Evolutionary conservation across 2,329 filamentous ascomycete genomes (phyloP), one percentile per base, ranked within the genome.

Genomic region (Metarhizium album): DNA sequence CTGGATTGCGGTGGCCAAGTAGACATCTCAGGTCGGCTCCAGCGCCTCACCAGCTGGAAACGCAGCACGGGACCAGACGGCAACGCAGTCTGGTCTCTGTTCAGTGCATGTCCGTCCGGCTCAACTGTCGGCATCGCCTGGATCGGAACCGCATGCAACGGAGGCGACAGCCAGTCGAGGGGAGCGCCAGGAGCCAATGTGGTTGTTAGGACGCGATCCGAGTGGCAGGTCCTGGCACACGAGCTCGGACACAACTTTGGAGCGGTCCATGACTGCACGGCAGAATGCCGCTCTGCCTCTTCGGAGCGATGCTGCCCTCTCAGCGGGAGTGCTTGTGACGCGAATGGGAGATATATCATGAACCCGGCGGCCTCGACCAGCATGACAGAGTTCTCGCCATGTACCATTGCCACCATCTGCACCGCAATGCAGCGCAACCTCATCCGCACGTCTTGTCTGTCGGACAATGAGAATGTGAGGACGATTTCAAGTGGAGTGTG

Each of bases 151-250:
- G 76, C 88, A 33, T 95, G 89, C 64, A 71, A 76, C 42, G 4
- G 71, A 74, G 51, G 69, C 72, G 73, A 29, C n/a, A 33, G 42
- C 50, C 33, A 27, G 20, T 14, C 43, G 46, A 35, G 50, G 50
- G 45, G 9, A 3, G 35, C 22, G 52, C 45, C 14, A 42, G 47
- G 46, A 42, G 83, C 84, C 50, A 94, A 93, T 62, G 84, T 95
- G 1, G 86, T 95, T 16, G 80, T 89, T 5, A 79, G 81, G 47
- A 93, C 87, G 0, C 73, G 75, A 16, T 83, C 79, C 2, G 87
- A 93, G 62, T 95, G 89, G 88, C 87, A 94, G 62, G 85, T 95
- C 53, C 86, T 95, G 65, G 88, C 89, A 22, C 89, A 95, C 61
- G 89, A 95, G 66, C 82, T 83, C 2, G 89, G 87, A 1, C 89